Conservation (phyloP, 345 rosid genomes). For the Hibiscus mutabilis region DNA sequence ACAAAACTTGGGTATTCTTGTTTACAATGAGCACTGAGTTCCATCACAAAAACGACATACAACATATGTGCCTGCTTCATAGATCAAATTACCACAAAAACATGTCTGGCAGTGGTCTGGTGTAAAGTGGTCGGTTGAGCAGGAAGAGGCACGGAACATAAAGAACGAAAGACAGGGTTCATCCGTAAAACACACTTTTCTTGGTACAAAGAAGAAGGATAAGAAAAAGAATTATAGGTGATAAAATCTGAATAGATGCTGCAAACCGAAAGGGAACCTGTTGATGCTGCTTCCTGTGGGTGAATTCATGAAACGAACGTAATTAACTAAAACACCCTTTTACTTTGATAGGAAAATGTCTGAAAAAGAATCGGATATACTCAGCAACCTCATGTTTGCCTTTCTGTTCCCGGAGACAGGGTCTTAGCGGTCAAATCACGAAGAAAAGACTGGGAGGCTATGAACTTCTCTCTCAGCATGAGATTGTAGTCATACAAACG, state of each 20-base stretch:
- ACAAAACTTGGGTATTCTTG: neutral
- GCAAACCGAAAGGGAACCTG: neutral
- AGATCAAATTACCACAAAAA: neutral
- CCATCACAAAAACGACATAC: neutral
- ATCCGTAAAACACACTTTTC: neutral
- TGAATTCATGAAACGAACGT: neutral
- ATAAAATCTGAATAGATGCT: too few relatives aligned
- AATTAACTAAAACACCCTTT: neutral
- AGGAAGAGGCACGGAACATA: neutral
- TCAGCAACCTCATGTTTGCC: conserved; percentile 9
- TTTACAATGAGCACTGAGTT: neutral
- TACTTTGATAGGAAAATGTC: neutral
- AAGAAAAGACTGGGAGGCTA: conserved; percentile 48
- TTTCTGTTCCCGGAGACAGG: conserved; percentile 20
- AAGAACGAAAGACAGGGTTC: neutral
- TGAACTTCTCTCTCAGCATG: conserved; percentile 56
- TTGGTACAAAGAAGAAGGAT: neutral
- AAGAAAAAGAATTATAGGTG: neutral
- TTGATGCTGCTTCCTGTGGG: neutral
- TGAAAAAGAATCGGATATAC: neutral
- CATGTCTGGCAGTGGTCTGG: neutral
- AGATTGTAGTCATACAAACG: conserved; percentile 65
- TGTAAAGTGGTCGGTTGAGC: neutral
- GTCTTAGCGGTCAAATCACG: conserved; percentile 29
- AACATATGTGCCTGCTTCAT: neutral